Conservation (phyloP, 2,329 filamentous ascomycete species). For the Eurotiales sp. region DNA sequence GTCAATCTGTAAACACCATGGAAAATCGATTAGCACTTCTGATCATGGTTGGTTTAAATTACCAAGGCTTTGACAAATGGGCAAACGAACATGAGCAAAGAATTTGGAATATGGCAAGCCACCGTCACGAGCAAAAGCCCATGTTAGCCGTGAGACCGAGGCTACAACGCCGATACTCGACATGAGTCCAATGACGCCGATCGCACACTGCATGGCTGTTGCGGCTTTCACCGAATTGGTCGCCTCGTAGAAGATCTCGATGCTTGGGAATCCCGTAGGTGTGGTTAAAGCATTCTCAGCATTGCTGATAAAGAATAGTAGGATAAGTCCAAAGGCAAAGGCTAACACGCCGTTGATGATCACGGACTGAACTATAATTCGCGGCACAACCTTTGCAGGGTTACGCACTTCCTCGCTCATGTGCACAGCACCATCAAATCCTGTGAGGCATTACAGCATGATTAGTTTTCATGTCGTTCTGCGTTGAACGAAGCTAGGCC, state of each 20-base stretch:
- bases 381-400: conserved; percentile 45
- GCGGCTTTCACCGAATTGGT: conserved; percentile 40
- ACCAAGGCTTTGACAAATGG: too few relatives aligned
- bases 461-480: background rate
- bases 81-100: conserved; percentile 24
- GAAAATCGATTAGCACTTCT: too few relatives aligned
- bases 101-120: conserved; percentile 35
- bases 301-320: conserved; percentile 44
- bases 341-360: conserved; percentile 42
- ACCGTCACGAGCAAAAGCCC: conserved; percentile 49
- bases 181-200: conserved; percentile 38
- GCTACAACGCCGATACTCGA: conserved; percentile 43
- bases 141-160: conserved; percentile 47
- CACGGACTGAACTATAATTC: conserved; percentile 43
- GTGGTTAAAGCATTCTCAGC: conserved; percentile 30
- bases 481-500: background rate
- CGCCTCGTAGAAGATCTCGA: conserved; percentile 40
- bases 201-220: conserved; percentile 37
- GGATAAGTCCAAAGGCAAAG: conserved; percentile 39
- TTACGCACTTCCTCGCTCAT: conserved; percentile 46
- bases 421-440: conserved; percentile 48
- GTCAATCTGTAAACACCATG: conserved; percentile 21
- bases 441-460: conserved; percentile 21
- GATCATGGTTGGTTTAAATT: too few relatives aligned
- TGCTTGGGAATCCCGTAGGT: conserved; percentile 36